Percentiles rank a stretch among this genome's conserved stretches.
Evolutionary conservation across 495 filamentous ascomycete species (phyloP).

Genomic region (Podospora pseudocomata): DNA sequence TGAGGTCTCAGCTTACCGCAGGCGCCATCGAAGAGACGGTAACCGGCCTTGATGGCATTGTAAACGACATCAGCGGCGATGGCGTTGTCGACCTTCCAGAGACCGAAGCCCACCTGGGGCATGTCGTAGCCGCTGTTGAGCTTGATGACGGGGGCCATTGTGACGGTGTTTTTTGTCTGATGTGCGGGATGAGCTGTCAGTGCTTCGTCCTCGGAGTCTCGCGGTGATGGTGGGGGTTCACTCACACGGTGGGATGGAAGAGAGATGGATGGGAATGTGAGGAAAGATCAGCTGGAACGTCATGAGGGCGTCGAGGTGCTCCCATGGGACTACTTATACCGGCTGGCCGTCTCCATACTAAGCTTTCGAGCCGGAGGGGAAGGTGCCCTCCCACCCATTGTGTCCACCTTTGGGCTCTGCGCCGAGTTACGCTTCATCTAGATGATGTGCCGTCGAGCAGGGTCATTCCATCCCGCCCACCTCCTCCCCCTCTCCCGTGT

Average conservation of each 20-base stretch:
- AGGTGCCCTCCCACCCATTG: constrained; percentile 13
- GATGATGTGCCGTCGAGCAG: constrained; percentile 29
- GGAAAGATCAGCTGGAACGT: constrained; percentile 16
- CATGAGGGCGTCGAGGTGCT: constrained; percentile 14
- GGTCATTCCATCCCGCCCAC: constrained; percentile 28
- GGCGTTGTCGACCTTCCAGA: constrained; percentile 85
- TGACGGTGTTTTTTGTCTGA: constrained; percentile 17
- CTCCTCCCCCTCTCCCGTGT: neutral
- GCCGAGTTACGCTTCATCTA: constrained; percentile 28
- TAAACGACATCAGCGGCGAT: constrained; percentile 78
- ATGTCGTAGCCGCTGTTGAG: constrained; percentile 78
- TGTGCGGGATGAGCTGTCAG: neutral
- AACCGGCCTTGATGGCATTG: constrained; percentile 84
- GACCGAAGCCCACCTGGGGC: constrained; percentile 78
- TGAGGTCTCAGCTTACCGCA: constrained; percentile 57
- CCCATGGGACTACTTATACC: constrained; percentile 30
- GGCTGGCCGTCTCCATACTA: constrained; percentile 11
- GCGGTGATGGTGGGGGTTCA: neutral
- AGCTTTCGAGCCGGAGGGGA: constrained; percentile 17
- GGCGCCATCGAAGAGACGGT: constrained; percentile 83
- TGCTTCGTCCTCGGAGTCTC: neutral
- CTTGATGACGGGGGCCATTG: constrained; percentile 53
- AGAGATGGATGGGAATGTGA: constrained; percentile 7
- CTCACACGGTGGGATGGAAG: constrained; percentile 11
- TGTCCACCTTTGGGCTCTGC: constrained; percentile 9